Percentiles rank a stretch among this genome's conserved stretches.
phyloP scores from a whole-genome alignment of 768 basidiomycete genomes.

The Pleurotus eryngii region DNA sequence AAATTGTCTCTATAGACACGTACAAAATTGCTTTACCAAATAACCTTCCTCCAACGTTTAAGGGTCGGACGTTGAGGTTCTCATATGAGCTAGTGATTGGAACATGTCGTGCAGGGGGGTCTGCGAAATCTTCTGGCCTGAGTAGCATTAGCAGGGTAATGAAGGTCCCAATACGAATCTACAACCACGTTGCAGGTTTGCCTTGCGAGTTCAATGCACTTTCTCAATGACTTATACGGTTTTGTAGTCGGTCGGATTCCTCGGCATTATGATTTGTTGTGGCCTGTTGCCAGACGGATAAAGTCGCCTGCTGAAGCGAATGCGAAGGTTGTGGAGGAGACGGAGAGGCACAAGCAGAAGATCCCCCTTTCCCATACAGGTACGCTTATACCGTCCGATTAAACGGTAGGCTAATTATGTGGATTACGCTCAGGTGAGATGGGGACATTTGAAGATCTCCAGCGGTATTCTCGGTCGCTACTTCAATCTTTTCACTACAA shows the following conservation, averaged over 20 bases:
- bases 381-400: neutral
- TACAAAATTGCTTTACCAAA: slow-evolving; percentile 76
- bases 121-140: slow-evolving; percentile 29
- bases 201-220: neutral
- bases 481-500: slow-evolving; percentile 41
- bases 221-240: neutral
- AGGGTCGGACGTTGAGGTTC: slow-evolving; percentile 79
- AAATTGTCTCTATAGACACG: slow-evolving; percentile 49
- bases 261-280: slow-evolving; percentile 77
- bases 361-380: slow-evolving; percentile 22
- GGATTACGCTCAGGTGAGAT: neutral
- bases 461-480: slow-evolving; percentile 49
- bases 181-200: slow-evolving; percentile 82
- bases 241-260: slow-evolving; percentile 48
- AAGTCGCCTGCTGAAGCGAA: slow-evolving; percentile 29
- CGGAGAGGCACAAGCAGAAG: slow-evolving; percentile 11
- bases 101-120: slow-evolving; percentile 60
- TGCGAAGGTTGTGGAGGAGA: slow-evolving; percentile 37
- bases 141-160: slow-evolving; percentile 71
- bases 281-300: slow-evolving; percentile 59
- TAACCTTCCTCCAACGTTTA: slow-evolving; percentile 86
- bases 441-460: slow-evolving; percentile 43
- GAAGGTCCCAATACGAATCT: slow-evolving; percentile 89
- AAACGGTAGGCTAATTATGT: neutral
- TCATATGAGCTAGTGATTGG: slow-evolving; percentile 91